Evolutionary conservation across 805 yeast species (phyloP), one percentile per base, ranked within the genome.

Genomic region (Wickerhamiella brachini): DNA sequence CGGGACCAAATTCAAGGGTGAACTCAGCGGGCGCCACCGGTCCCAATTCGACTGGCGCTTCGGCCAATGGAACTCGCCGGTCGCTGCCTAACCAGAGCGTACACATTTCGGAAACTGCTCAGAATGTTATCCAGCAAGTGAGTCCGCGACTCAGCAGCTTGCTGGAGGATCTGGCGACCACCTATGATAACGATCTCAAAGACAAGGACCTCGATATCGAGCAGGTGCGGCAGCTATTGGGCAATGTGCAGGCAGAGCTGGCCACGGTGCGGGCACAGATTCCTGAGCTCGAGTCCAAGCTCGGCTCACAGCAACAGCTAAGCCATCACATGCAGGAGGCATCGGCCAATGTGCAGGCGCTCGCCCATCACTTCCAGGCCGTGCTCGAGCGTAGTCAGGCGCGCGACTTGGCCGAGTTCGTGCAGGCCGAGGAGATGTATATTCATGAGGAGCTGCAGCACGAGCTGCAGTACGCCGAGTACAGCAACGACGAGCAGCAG

Each of bases 311-410:
- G 34, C 56, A 50, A n/a, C 49, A 55, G 24, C 53, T 62, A 3
- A 47, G 53, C 18, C 24, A 52, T 2, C 55, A 55, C 34, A 51
- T 58, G 18, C 53, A 58, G 22, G 56, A 52, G 41, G 64, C 64
- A 2, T 59, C 60, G 23, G 62, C 56, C 34, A 55, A 59, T n/a
- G 66, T 63, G 3, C 53, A 49, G 26, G 51, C 57, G 8, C 58
- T 62, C 53, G 61, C 69, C 22, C 56, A 63, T 21, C 63, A 66
- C 47, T 62, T 78, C 47, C 66, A 68, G 13, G 69, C 68, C 51
- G 60, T 75, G n/a, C 62, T 77, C 31, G 89, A 83, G 62, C 72
- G 84, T 49, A 70, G 81, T 1, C 89, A 83, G 61, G 80, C 86
- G 1, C 65, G 78, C 57, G 74, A 73, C 54, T 60, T 79, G 54